These are phyloP conservation scores for Nelumbo lutea DNA, from an alignment of 164 flowering plant genomes.

Conservation along the genomic window DNA sequence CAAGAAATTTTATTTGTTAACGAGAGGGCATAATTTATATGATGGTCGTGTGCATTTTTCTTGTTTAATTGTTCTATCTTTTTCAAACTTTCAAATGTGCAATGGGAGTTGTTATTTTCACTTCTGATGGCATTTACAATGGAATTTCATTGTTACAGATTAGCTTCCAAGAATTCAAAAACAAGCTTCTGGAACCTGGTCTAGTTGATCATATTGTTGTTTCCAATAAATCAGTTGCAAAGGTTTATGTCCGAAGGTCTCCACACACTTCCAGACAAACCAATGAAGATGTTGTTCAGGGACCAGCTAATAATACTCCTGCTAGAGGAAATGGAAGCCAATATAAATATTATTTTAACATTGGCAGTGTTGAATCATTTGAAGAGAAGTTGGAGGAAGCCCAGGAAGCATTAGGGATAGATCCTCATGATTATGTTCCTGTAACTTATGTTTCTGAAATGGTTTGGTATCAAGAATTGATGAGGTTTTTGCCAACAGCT, in stretches of 20 bases:
- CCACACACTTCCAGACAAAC: constrained; percentile 32
- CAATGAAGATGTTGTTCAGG: constrained; percentile 40
- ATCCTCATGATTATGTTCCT: constrained; percentile 83
- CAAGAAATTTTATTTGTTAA: not conserved
- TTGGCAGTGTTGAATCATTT: constrained; percentile 91
- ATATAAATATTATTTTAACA: constrained; percentile 75
- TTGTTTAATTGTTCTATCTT: not conserved
- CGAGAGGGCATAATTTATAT: not conserved
- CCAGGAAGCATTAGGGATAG: constrained; percentile 74
- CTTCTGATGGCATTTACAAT: not conserved
- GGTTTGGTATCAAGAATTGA: constrained; percentile 79
- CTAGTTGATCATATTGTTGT: constrained; percentile 82
- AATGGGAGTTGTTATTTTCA: not conserved
- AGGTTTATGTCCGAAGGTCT: constrained; percentile 59
- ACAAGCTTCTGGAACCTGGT: constrained; percentile 87
- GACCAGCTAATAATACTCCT: constrained; percentile 30
- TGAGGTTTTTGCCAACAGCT: constrained; percentile 74
- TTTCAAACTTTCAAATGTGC: not conserved
- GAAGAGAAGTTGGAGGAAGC: constrained; percentile 98
- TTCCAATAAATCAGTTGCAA: constrained; percentile 83
- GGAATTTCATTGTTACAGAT: constrained; percentile 46
- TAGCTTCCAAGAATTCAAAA: constrained; percentile 87
- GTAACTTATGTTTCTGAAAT: constrained; percentile 71
- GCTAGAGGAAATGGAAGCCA: constrained; percentile 41
- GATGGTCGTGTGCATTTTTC: not conserved